A percentile compares a stretch with the other conserved stretches of the same genome.
Evolutionary conservation across 345 rosid genomes (phyloP).

Genomic region (Hevea brasiliensis): DNA sequence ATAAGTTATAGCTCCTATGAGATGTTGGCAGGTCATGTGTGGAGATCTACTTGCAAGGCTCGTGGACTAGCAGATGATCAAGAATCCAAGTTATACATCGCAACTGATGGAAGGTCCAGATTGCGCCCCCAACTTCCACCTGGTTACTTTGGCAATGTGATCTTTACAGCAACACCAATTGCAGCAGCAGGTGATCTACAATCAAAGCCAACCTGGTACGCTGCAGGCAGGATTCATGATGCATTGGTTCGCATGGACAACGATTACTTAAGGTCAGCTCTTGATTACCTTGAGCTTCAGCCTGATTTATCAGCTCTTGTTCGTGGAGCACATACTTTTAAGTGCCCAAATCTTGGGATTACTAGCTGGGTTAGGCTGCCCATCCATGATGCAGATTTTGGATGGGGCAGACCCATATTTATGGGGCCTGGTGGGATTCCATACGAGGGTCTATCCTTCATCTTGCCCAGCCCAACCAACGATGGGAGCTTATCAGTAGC

Average conservation of each 20-base stretch:
- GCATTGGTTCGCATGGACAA: constrained; percentile 82
- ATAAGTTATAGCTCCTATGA: constrained; percentile 76
- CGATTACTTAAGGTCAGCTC: constrained; percentile 85
- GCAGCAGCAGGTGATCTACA: constrained; percentile 63
- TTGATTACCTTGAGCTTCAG: constrained; percentile 86
- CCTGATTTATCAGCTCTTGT: constrained; percentile 76
- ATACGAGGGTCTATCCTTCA: constrained; percentile 75
- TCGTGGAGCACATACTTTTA: constrained; percentile 79
- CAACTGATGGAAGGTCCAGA: constrained; percentile 88
- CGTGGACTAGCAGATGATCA: constrained; percentile 71
- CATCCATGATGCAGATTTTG: constrained; percentile 86
- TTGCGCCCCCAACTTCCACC: constrained; percentile 71
- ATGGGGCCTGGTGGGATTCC: constrained; percentile 95
- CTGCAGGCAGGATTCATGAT: constrained; percentile 72
- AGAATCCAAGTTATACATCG: constrained; percentile 71
- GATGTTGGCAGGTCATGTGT: constrained; percentile 93
- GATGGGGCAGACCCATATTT: constrained; percentile 91
- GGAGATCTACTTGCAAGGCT: constrained; percentile 74
- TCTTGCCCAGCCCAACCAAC: constrained; percentile 67
- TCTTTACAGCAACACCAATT: constrained; percentile 87
- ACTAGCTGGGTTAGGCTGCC: constrained; percentile 90
- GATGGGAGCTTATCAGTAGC: constrained; percentile 85
- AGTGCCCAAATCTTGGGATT: constrained; percentile 85
- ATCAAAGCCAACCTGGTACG: constrained; percentile 83
- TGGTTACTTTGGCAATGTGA: constrained; percentile 91